Evolutionary conservation across 345 rosid genomes (phyloP), one percentile per base, ranked within the genome.

Genomic region (Hibiscus tridactylites): DNA sequence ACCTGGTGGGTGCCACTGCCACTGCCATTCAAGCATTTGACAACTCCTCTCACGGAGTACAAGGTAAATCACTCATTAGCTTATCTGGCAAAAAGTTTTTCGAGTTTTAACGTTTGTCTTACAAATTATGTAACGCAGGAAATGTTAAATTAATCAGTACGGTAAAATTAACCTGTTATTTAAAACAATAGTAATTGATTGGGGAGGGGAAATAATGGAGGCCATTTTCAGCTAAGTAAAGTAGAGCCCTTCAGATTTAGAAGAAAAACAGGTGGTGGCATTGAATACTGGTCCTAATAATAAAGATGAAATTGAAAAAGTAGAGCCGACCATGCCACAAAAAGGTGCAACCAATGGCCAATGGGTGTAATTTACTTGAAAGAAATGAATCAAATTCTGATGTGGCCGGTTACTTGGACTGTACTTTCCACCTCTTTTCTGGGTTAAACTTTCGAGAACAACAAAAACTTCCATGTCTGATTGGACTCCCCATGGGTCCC

Each of bases 21-120:
- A 85, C 74, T 75, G 76, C 81, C 24, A 21, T 21, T 21, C 1
- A 21, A 21, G 24, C 24, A 21, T 21, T 21, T 21, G 24, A 76
- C 86, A 75, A 73, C 85, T 75, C 83, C 77, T 72, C 71, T 79
- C 80, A 70, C 78, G 65, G 66, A 78, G 56, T 59, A 59, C 37
- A 59, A 28, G 63, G 63, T 59, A 26, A 56, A n/a, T 56, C 21
- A 56, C 13, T 56, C 11, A 59, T 59, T 28, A 11, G n/a, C 63
- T 26, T 61, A 1, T 61, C 37, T 61, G 65, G 37, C 63, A 59
- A 59, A 10, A 24, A 26, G 5, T 13, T 11, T 1, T 1, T 57
- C 31, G 31, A 5, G 1, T 35, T 59, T 59, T 33, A 28, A 16
- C 10, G 29, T 9, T 35, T 68, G 13, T 24, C 52, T 47, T 46